Evolutionary conservation across 257 asterid species (phyloP), one percentile per base, ranked within the genome.

Genomic region (Thymus quinquecostatus): DNA sequence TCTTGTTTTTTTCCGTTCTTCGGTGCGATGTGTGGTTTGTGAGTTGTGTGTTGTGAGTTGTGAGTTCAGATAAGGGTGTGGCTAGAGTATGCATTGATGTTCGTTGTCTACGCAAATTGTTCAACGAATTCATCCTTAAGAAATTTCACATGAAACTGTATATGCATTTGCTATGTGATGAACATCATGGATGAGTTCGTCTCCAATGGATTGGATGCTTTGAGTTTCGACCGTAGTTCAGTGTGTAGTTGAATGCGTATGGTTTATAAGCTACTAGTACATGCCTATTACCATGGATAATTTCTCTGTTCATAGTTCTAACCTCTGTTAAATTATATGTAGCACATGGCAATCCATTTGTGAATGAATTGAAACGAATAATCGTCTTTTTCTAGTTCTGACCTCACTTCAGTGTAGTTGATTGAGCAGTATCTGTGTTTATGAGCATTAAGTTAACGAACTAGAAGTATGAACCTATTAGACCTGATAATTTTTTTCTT

Each of bases 401-500:
- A 10, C n/a, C 60, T 54, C 32, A 54, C 12, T 54, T 27, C 4
- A 0, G 1, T 47, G 11, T 2, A 10, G 4, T 5, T 49, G 55
- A 49, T 49, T 1, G 49, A 44, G 6, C 21, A 21, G 21, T 21
- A 8, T 0, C 6, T 44, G 28, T 12, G 10, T 13, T 47, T 47
- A 29, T 10, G 33, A 2, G n/a, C 14, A 56, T 54, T 56, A 8
- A 21, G 8, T 56, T 56, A 29, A 9, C 38, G 29, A 56, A 28
- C 11, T 56, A 56, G 32, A 21, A 29, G 3, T 57, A 30, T 2
- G 8, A 29, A 57, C 32, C 30, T 14, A 3, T 28, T 51, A n/a
- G 57, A 10, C 57, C 12, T 44, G 50, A 72, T 44, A n/a, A 8
- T 34, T 30, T 57, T 74, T 77, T 61, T 53, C 64, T 68, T 56